Evolutionary conservation across 2,329 filamentous ascomycete genomes (phyloP).

Genomic region (Colletotrichum salicis): DNA sequence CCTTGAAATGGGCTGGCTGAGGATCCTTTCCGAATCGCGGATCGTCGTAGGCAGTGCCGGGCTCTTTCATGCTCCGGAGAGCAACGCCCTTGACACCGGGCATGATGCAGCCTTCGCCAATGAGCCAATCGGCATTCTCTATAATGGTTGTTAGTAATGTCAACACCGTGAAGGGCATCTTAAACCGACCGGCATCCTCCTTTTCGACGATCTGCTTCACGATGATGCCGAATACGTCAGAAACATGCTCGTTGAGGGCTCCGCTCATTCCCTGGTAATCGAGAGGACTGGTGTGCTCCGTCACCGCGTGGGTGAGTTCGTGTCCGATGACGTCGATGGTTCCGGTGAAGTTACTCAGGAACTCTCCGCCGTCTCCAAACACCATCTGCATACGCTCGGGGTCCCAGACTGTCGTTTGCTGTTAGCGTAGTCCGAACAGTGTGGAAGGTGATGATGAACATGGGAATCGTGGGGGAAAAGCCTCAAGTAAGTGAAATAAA

Average conservation of each 20-base stretch:
- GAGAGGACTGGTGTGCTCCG: constrained; percentile 60
- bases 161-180: background rate
- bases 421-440: background rate
- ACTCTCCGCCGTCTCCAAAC: constrained; percentile 65
- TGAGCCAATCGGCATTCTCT: constrained; percentile 63
- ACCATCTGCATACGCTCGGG: constrained; percentile 61
- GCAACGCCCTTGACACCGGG: constrained; percentile 62
- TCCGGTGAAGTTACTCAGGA: constrained; percentile 62
- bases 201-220: constrained; percentile 63
- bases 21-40: constrained; percentile 64
- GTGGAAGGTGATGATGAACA: background rate
- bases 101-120: constrained; percentile 63
- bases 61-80: constrained; percentile 64
- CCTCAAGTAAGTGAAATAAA: background rate
- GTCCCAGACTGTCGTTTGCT: constrained; percentile 57
- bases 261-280: constrained; percentile 63
- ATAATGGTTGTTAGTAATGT: background rate
- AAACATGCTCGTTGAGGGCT: constrained; percentile 66
- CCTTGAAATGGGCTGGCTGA: constrained; percentile 59
- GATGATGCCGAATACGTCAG: constrained; percentile 68
- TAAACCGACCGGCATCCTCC: constrained; percentile 46
- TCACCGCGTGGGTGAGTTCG: constrained; percentile 67
- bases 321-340: constrained; percentile 67
- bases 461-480: background rate
- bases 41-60: constrained; percentile 64